phyloP scores from a whole-genome alignment of 176 grass and related monocot genomes.

The Rhynchospora tenuis region DNA sequence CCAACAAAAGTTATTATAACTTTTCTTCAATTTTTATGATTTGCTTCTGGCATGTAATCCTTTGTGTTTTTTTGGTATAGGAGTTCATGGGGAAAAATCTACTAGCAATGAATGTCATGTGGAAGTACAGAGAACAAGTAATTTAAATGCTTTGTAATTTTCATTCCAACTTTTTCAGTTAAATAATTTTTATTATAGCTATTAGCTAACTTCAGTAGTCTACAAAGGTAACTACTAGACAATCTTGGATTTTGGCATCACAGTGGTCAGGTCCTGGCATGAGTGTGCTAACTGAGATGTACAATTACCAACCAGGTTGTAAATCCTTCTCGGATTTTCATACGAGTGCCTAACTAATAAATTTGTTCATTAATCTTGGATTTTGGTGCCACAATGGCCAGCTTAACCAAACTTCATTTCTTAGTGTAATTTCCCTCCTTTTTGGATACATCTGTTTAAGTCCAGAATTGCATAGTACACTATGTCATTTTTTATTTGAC shows the following conservation, averaged over 20 bases:
- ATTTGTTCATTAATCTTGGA: background rate
- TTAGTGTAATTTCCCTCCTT: background rate
- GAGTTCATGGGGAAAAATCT: constrained; percentile 89
- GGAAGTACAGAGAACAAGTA: constrained; percentile 96
- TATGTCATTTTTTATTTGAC: background rate
- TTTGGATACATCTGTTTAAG: background rate
- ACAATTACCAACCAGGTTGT: background rate
- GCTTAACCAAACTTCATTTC: background rate
- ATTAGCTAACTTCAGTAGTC: background rate
- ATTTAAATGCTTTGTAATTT: constrained; percentile 2
- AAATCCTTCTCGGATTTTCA: background rate
- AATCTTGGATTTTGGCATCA: background rate
- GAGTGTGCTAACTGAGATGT: background rate
- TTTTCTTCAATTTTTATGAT: background rate
- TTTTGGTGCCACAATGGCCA: background rate
- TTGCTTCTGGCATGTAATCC: background rate
- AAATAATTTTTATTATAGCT: background rate
- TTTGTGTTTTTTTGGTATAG: constrained; percentile 26
- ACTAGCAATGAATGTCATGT: constrained; percentile 99
- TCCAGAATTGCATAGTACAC: background rate
- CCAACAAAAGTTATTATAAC: background rate
- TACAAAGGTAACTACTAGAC: background rate
- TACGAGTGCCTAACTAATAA: background rate
- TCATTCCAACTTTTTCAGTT: constrained; percentile 1
- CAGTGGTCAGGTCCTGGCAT: background rate